Conservation (phyloP, 1,284 basidiomycete species). For the Amylostereum areolatum region DNA sequence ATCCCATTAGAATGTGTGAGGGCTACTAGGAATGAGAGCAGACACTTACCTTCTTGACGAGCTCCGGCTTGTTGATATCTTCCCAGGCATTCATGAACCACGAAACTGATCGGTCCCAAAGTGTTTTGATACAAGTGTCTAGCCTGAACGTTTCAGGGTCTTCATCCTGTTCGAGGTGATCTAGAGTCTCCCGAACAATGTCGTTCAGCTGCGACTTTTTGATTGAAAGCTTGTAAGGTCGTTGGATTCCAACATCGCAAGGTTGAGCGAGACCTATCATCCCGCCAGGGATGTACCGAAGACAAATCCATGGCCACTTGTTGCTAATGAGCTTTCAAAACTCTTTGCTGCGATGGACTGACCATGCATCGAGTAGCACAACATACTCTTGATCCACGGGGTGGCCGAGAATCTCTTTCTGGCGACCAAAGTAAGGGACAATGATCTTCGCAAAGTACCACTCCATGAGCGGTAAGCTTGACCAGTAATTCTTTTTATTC, state of each 20-base stretch:
- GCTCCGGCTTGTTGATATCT: slow-evolving; percentile 11
- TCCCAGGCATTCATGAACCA: slow-evolving; percentile 15
- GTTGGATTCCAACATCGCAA: slow-evolving; percentile 22
- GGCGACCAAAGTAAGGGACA: not conserved
- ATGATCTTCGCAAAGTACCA: slow-evolving; percentile 21
- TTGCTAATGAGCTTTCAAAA: slow-evolving; percentile 25
- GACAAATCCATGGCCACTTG: slow-evolving; percentile 15
- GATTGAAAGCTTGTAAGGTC: slow-evolving; percentile 19
- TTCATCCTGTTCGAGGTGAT: slow-evolving; percentile 7
- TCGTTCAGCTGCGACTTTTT: slow-evolving; percentile 7
- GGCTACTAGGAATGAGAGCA: not conserved
- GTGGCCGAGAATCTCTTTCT: slow-evolving; percentile 14
- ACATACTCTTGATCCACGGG: slow-evolving; percentile 22
- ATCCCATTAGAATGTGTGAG: not conserved
- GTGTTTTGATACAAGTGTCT: slow-evolving; percentile 6
- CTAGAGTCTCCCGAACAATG: slow-evolving; percentile 14
- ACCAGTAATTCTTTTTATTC: slow-evolving; percentile 32
- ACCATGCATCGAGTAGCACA: slow-evolving; percentile 29
- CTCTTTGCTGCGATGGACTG: slow-evolving; percentile 27
- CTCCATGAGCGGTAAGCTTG: slow-evolving; percentile 28
- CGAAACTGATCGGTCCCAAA: slow-evolving; percentile 13
- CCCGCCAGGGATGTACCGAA: slow-evolving; percentile 16
- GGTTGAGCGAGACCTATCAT: slow-evolving; percentile 19
- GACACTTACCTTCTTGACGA: slow-evolving; percentile 13
- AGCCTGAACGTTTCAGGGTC: slow-evolving; percentile 9